phyloP scores from a whole-genome alignment of 2,329 filamentous ascomycete genomes.

The Lecanicillium sp. region DNA sequence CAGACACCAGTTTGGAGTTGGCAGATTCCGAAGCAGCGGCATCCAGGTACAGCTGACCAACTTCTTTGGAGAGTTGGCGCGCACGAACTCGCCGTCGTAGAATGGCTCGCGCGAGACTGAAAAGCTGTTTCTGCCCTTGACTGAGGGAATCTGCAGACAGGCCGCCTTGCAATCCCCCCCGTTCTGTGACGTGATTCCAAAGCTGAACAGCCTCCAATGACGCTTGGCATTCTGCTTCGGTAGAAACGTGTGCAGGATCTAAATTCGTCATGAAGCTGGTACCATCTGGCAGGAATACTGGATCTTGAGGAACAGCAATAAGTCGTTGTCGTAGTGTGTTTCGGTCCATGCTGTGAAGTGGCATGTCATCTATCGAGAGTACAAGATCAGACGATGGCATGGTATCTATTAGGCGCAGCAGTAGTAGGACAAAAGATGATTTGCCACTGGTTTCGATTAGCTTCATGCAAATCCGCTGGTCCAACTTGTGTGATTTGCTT shows the following conservation, averaged over 20 bases:
- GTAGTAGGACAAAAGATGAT: conserved; percentile 24
- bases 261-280: conserved; percentile 28
- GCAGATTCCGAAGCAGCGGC: too few relatives aligned
- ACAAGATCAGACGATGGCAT: conserved; percentile 1
- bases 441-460: conserved; percentile 20
- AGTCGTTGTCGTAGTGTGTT: conserved; percentile 30
- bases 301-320: conserved; percentile 39
- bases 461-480: neutral
- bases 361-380: conserved; percentile 27
- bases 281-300: conserved; percentile 34
- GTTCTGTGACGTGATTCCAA: conserved; percentile 16
- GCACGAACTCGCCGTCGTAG: conserved; percentile 26
- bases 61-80: too few relatives aligned
- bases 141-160: conserved; percentile 38
- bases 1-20: too few relatives aligned
- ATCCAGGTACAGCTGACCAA: too few relatives aligned
- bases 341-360: conserved; percentile 27
- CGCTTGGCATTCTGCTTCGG: conserved; percentile 17
- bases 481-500: neutral
- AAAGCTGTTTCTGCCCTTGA: conserved; percentile 51
- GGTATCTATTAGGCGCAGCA: conserved; percentile 25
- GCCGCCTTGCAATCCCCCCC: conserved; percentile 17
- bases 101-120: conserved; percentile 50
- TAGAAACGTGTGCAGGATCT: conserved; percentile 22
- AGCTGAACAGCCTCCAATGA: conserved; percentile 22